Evolutionary conservation across 2,329 filamentous ascomycete species (phyloP).

Genomic region (Sporothrix brunneoviolacea): DNA sequence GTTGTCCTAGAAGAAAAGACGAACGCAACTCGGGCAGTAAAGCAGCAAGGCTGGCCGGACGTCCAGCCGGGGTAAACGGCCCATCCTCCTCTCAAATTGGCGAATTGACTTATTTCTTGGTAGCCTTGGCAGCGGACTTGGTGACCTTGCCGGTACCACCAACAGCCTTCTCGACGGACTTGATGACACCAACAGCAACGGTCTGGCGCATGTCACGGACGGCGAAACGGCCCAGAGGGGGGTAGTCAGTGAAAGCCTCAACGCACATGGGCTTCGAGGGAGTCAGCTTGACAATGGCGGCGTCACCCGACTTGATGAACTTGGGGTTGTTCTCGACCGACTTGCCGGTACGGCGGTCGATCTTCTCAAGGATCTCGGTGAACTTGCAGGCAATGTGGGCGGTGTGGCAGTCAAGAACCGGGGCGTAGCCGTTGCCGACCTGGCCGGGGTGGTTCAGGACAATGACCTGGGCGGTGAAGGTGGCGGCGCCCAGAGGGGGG

Average conservation of each 20-base stretch:
- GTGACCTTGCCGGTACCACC: conserved; percentile 57
- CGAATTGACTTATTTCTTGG: conserved; percentile 58
- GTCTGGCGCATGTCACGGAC: conserved; percentile 97
- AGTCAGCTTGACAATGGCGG: conserved; percentile 99
- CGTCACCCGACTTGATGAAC: conserved; percentile 99
- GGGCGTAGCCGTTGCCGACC: conserved; percentile 97
- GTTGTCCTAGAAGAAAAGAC: conserved; percentile 7
- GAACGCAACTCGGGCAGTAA: conserved; percentile 3
- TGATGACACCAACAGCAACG: conserved; percentile 92
- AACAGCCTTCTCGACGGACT: conserved; percentile 65
- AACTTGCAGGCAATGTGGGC: conserved; percentile 99
- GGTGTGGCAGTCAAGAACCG: conserved; percentile 99
- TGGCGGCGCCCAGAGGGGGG: conserved; percentile 79
- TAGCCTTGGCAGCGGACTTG: conserved; percentile 66
- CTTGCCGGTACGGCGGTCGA: conserved; percentile 99
- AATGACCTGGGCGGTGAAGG: conserved; percentile 99
- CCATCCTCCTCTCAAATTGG: conserved; percentile 10
- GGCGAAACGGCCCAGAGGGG: conserved; percentile 98
- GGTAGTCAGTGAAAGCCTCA: conserved; percentile 99
- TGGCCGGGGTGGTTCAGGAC: conserved; percentile 99
- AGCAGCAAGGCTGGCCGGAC: conserved; percentile 8
- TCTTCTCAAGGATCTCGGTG: conserved; percentile 98
- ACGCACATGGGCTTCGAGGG: conserved; percentile 99
- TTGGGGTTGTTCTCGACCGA: conserved; percentile 85
- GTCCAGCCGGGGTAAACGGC: conserved; percentile 3